Base-by-base conservation (phyloP, 352 stramenopile species). In the Globisporangium splendens region DNA sequence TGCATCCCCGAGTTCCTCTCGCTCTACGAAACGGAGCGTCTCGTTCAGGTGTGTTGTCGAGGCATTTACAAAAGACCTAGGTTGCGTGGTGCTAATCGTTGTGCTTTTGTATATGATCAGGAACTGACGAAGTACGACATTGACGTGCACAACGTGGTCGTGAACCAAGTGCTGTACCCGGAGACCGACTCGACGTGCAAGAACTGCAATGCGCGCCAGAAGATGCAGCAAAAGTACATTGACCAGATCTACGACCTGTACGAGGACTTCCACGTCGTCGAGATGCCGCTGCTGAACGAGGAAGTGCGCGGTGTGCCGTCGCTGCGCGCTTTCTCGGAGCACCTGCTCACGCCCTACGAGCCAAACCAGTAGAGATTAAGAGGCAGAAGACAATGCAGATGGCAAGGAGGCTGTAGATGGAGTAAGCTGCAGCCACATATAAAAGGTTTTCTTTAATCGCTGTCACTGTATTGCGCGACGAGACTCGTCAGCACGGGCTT, bases 211-310 rank as follows among this genome's bases (percentile, higher is more conserved):
- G 94, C 97, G 17, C 89, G 97, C 66, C 98, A 99, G 65, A 93
- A 96, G 73, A 99, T 99, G 97, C 97, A 99, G 83, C 96, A 99
- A 77, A 99, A 99, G 78, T 99, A 99, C 82, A 98, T 99, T 66
- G 95, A 98, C 62, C 97, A 99, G 80, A 99, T 99, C 73, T 99
- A 99, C 75, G 97, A 99, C 78, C 76, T 99, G 39, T 99, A 99
- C 77, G 85, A 92, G 66, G 97, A 99, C 66, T 99, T 99, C 70
- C 96, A 99, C 77, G 96, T 99, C n/a, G 86, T 98, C 4, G 86
- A 99, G 64, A 98, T 99, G 95, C 97, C 97, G 21, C 78, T 99
- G 52, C 79, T 99, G 65, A 98, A 98, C 70, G 94, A 99, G 65
- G 97, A 99, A 77, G 97, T 99, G 67, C 88, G 96, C 50, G 96